Percentiles rank a stretch among this genome's conserved stretches.
Conservation (phyloP, 148 eudicot species). For the Cornus kousa region DNA sequence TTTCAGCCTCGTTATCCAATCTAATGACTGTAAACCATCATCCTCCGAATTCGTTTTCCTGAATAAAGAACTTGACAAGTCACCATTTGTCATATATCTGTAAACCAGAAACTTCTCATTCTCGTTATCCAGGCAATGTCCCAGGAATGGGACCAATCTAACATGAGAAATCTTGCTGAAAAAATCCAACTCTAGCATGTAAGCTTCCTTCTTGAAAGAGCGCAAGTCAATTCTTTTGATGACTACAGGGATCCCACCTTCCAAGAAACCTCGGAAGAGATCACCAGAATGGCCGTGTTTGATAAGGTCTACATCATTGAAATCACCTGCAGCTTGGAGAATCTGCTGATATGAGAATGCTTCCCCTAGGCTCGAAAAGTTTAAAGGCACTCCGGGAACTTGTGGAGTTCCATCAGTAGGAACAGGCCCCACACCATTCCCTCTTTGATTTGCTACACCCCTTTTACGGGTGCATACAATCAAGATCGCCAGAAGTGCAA, state of each 20-base stretch:
- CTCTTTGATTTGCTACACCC: conserved; percentile 41
- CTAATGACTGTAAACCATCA: conserved; percentile 77
- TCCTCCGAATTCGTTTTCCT: conserved; percentile 52
- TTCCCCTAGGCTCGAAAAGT: conserved; percentile 66
- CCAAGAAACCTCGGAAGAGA: conserved; percentile 61
- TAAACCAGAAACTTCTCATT: conserved; percentile 82
- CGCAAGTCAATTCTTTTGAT: conserved; percentile 64
- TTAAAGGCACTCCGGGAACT: conserved; percentile 40
- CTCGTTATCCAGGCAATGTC: conserved; percentile 85
- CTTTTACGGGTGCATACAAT: conserved; percentile 51
- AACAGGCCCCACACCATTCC: conserved; percentile 57
- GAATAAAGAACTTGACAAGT: conserved; percentile 80
- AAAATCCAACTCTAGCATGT: conserved; percentile 74
- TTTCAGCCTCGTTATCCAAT: conserved; percentile 97
- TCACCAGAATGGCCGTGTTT: conserved; percentile 94
- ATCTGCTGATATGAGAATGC: conserved; percentile 76
- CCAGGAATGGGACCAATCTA: conserved; percentile 82
- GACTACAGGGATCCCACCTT: conserved; percentile 70
- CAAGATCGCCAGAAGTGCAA: conserved; percentile 44
- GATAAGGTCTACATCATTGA: conserved; percentile 61
- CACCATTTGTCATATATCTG: conserved; percentile 82
- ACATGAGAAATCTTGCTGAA: conserved; percentile 77
- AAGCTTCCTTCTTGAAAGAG: conserved; percentile 57
- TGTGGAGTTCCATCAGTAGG: conserved; percentile 49
- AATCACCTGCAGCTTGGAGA: conserved; percentile 63